phyloP scores from a whole-genome alignment of 2,329 filamentous ascomycete species.

The Botryotinia narcissicola region DNA sequence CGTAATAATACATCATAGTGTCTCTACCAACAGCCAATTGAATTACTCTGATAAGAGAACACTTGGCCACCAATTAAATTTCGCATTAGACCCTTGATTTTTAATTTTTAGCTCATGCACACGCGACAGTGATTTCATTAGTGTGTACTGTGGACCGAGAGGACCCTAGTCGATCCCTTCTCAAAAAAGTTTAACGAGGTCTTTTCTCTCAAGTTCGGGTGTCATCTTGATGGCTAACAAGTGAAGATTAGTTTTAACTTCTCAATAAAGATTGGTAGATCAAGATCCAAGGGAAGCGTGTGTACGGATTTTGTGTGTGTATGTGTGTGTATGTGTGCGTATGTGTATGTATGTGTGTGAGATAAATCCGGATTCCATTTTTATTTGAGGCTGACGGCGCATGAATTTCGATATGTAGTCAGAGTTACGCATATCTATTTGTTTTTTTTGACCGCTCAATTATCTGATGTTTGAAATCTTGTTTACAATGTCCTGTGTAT shows the following conservation, averaged over 20 bases:
- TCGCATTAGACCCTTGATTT: not conserved
- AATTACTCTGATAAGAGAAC: not conserved
- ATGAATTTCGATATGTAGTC: not conserved
- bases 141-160: not conserved
- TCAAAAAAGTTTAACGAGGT: not conserved
- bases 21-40: not conserved
- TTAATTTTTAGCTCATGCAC: not conserved
- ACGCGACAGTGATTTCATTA: constrained; percentile 9
- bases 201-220: not conserved
- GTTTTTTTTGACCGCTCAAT: constrained; percentile 14
- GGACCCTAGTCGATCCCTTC: constrained; percentile 4
- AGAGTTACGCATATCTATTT: constrained; percentile 5
- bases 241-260: not conserved
- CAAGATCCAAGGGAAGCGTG: not conserved
- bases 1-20: constrained; percentile 1
- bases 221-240: not conserved
- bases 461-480: not conserved
- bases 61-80: not conserved
- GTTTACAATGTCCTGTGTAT: not conserved
- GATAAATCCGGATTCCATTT: not conserved
- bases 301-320: not conserved
- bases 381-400: constrained; percentile 6
- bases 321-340: not conserved
- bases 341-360: not conserved
- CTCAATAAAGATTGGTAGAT: constrained; percentile 6